Evolutionary conservation across 305 asterid genomes (phyloP).

Genomic region (Fraxinus platypoda): DNA sequence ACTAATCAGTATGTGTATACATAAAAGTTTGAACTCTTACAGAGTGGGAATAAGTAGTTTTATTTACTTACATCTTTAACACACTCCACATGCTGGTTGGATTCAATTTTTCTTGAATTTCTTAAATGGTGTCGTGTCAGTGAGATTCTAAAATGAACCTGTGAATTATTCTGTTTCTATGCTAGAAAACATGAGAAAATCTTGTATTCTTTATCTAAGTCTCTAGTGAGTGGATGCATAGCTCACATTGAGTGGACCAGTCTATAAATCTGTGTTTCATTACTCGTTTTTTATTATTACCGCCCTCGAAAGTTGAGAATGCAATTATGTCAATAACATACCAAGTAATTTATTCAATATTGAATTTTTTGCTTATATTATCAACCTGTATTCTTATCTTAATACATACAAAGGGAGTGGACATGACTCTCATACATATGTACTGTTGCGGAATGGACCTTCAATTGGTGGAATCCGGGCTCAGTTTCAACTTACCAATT

Average conservation of each 20-base stretch:
- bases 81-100: neutral
- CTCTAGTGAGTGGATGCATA: too few species aligned
- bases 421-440: too few species aligned
- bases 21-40: neutral
- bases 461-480: too few species aligned
- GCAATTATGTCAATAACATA: neutral
- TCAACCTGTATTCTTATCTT: constrained; percentile 44
- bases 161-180: too few species aligned
- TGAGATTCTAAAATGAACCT: neutral
- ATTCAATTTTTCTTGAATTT: neutral
- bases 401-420: constrained; percentile 44
- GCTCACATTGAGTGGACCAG: too few species aligned
- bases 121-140: neutral
- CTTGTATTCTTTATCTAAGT: neutral
- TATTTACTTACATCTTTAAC: neutral
- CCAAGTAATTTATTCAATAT: neutral
- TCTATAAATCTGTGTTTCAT: too few species aligned
- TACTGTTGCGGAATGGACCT: too few species aligned
- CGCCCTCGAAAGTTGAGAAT: too few species aligned
- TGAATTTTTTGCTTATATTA: constrained; percentile 6
- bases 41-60: neutral
- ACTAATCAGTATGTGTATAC: neutral
- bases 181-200: neutral
- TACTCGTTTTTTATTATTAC: too few species aligned
- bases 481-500: too few species aligned